Evolutionary conservation across 345 rosid genomes (phyloP).

Genomic region (Lumnitzera littorea): DNA sequence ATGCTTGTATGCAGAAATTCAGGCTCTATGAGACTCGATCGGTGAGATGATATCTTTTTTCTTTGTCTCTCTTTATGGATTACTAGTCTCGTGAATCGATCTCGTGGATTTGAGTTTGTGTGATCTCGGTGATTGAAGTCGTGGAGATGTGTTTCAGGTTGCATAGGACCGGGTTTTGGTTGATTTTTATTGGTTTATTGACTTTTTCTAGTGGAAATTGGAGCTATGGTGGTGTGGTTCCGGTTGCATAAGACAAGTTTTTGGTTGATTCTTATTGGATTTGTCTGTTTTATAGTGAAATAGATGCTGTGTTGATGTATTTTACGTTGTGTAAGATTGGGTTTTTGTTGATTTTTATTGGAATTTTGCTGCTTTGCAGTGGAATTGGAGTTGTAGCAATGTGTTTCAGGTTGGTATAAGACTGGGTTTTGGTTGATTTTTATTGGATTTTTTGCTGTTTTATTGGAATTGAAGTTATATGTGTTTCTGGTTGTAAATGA

Average conservation of each 20-base stretch:
- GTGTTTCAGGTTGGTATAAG: too few species aligned
- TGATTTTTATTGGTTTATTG: not conserved
- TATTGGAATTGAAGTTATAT: too few species aligned
- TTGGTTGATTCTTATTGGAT: too few species aligned
- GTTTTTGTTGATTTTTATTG: not conserved
- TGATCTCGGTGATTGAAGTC: not conserved
- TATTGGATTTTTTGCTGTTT: too few species aligned
- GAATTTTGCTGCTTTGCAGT: not conserved
- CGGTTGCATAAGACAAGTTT: too few species aligned
- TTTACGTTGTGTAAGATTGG: not conserved
- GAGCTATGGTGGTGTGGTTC: too few species aligned
- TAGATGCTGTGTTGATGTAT: not conserved
- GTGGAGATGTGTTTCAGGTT: not conserved
- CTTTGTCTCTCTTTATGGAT: not conserved
- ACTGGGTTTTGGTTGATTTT: too few species aligned
- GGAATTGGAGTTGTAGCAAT: too few species aligned
- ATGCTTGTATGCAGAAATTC: slow-evolving; percentile 51
- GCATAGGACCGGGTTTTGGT: not conserved
- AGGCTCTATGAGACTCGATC: slow-evolving; percentile 74
- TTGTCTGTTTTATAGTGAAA: too few species aligned
- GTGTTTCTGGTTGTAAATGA: not conserved
- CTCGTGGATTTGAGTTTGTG: not conserved
- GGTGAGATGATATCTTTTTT: slow-evolving; percentile 28
- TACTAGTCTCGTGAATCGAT: not conserved
- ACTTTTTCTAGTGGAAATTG: too few species aligned